Evolutionary conservation across 805 yeast genomes (phyloP), one percentile per base, ranked within the genome.

Genomic region (Starmerella khaoyaiensis): DNA sequence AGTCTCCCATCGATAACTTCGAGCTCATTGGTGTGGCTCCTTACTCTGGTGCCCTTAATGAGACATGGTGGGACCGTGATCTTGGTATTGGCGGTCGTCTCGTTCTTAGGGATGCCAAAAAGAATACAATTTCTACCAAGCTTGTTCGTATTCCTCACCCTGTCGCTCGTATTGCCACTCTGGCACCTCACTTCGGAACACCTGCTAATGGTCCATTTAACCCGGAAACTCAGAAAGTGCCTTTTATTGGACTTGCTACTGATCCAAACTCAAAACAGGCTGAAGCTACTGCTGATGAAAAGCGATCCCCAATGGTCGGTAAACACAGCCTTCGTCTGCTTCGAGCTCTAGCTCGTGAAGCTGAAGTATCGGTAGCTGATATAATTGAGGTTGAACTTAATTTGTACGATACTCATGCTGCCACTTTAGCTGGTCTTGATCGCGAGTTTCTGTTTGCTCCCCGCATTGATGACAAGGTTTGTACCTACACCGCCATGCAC

Each of bases 161-260:
- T 16, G 47, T 82, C 50, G 94, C 86, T 11, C 74, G 74, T 49
- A 78, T 82, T 37, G 93, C 94, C 4, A 69, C 87, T 2, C 64
- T 83, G 53, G 94, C 94, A 5, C 86, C 86, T 3, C 94, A 82
- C 61, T 83, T 82, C 56, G 94, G 94, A 32, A 62, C 64, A 2
- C 75, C 75, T 5, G 67, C 83, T 2, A 52, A 59, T 18, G 77
- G 77, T 7, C 86, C 86, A 5, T 79, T 76, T 61, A 80, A 83
- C 60, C 63, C 61, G 38, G 94, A 82, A 59, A 80, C 84, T 22
- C 77, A 77, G 53, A 75, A 81, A 35, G 79, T 80, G 15, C 94
- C 94, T 1, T 72, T 83, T 11, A 62, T 80, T 36, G 94, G 84
- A 0, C 77, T 65, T 47, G 56, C 60, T 15, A 41, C 46, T 1